These are phyloP conservation scores for Annulohypoxylon moriforme DNA, from an alignment of 495 filamentous ascomycete species.

Conservation along the genomic window DNA sequence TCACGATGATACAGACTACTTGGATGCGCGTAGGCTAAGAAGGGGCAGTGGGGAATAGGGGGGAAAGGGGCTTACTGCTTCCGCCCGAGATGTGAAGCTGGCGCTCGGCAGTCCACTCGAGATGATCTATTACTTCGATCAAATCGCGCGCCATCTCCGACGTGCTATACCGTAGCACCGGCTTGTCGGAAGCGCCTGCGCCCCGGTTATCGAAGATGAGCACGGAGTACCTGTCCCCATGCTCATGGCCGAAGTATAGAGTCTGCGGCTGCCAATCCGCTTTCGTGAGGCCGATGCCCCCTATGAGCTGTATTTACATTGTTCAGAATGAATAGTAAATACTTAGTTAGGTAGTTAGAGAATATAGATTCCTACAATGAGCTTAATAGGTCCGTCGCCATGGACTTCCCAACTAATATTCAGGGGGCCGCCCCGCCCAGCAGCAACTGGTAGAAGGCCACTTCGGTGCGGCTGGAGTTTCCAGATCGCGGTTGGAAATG, in stretches of 20 bases:
- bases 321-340: neutral
- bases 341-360: neutral
- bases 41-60: no score
- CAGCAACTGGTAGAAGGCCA: conserved; percentile 29
- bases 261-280: conserved; percentile 73
- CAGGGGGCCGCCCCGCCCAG: conserved; percentile 60
- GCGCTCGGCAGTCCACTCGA: conserved; percentile 70
- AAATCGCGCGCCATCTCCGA: conserved; percentile 74
- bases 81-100: conserved; percentile 73
- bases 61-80: conserved; percentile 51
- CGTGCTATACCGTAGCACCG: conserved; percentile 69
- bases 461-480: conserved; percentile 33
- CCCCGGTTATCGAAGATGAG: conserved; percentile 76
- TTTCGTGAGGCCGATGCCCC: conserved; percentile 61
- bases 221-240: conserved; percentile 67
- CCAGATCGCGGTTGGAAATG: conserved; percentile 38
- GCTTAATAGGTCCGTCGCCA: conserved; percentile 68
- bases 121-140: conserved; percentile 69
- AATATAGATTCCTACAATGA: conserved; percentile 57
- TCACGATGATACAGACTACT: neutral
- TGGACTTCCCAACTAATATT: conserved; percentile 74
- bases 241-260: conserved; percentile 72
- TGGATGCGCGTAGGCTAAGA: neutral
- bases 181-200: conserved; percentile 74
- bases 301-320: conserved; percentile 53